Conservation (phyloP, 495 filamentous ascomycete genomes). For the Aspergillus saccharolyticus region DNA sequence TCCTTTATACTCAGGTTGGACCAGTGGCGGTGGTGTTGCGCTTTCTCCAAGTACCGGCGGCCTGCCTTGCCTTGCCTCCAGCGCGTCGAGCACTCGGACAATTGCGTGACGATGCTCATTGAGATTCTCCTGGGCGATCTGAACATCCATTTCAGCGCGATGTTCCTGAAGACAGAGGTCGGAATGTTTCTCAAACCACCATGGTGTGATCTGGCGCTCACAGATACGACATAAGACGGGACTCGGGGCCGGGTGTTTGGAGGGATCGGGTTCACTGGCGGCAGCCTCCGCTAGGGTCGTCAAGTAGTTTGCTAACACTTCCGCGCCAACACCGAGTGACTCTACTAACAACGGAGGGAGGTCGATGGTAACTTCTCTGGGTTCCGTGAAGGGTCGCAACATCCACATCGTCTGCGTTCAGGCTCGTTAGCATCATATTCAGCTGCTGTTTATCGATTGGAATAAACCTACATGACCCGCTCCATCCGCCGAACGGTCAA, state of each 20-base stretch:
- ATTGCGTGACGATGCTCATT: constrained; percentile 95
- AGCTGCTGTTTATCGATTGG: not conserved
- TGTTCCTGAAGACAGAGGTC: constrained; percentile 95
- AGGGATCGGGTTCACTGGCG: constrained; percentile 81
- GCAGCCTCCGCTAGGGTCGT: constrained; percentile 84
- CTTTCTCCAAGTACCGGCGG: constrained; percentile 56
- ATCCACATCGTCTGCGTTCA: constrained; percentile 94
- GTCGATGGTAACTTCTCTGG: constrained; percentile 90
- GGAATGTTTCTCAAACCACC: constrained; percentile 99
- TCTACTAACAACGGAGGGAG: constrained; percentile 88
- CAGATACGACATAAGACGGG: constrained; percentile 95
- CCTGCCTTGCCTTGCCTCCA: constrained; percentile 75
- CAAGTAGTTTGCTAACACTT: constrained; percentile 89
- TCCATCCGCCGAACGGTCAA: constrained; percentile 75
- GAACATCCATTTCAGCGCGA: constrained; percentile 93
- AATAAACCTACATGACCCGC: constrained; percentile 68
- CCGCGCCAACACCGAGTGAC: constrained; percentile 87
- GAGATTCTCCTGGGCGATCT: constrained; percentile 86
- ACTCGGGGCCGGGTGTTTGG: constrained; percentile 75
- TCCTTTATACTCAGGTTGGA: constrained; percentile 85
- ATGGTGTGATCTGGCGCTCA: constrained; percentile 94
- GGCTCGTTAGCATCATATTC: not conserved
- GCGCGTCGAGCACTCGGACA: constrained; percentile 86
- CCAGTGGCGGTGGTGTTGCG: constrained; percentile 35
- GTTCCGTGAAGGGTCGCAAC: constrained; percentile 86